Percentiles rank a stretch among this genome's conserved stretches.
Evolutionary conservation across 2,329 filamentous ascomycete species (phyloP).

Genomic region (Colletotrichum sp.): DNA sequence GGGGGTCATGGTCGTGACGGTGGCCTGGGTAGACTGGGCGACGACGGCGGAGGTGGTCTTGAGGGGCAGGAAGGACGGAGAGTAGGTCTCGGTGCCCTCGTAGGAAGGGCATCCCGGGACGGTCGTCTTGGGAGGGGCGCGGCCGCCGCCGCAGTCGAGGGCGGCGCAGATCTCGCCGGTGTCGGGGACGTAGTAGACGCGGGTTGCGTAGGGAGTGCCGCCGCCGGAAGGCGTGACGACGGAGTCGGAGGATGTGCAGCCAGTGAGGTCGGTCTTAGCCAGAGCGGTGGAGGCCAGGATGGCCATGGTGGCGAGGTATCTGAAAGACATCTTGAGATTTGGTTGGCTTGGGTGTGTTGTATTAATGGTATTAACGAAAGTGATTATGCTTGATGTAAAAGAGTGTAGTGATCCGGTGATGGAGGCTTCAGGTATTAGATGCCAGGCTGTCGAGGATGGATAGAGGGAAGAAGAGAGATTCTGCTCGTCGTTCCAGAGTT

Average conservation of each 20-base stretch:
- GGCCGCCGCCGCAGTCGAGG: conserved; percentile 72
- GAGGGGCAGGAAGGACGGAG: conserved; percentile 51
- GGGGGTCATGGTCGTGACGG: neutral
- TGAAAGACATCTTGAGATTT: conserved; percentile 17
- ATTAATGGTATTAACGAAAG: neutral
- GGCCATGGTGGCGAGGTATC: conserved; percentile 23
- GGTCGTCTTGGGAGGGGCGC: conserved; percentile 66
- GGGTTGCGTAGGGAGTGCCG: conserved; percentile 43
- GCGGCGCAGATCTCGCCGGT: conserved; percentile 68
- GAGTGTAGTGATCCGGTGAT: neutral
- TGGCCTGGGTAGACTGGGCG: neutral
- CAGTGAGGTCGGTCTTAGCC: conserved; percentile 50
- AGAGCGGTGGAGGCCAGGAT: conserved; percentile 35
- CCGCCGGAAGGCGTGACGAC: conserved; percentile 21
- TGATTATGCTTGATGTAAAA: neutral
- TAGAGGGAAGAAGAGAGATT: too few species aligned
- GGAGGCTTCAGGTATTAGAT: neutral
- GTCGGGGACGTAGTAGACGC: conserved; percentile 66
- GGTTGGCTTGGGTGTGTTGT: neutral
- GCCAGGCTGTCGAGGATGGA: neutral
- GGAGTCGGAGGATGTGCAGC: conserved; percentile 46
- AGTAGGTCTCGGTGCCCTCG: conserved; percentile 59
- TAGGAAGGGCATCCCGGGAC: conserved; percentile 66
- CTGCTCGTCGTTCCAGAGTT: neutral
- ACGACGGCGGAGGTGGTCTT: conserved; percentile 23